Conservation (phyloP, 352 stramenopile species). For the Achlya hypogyna region DNA sequence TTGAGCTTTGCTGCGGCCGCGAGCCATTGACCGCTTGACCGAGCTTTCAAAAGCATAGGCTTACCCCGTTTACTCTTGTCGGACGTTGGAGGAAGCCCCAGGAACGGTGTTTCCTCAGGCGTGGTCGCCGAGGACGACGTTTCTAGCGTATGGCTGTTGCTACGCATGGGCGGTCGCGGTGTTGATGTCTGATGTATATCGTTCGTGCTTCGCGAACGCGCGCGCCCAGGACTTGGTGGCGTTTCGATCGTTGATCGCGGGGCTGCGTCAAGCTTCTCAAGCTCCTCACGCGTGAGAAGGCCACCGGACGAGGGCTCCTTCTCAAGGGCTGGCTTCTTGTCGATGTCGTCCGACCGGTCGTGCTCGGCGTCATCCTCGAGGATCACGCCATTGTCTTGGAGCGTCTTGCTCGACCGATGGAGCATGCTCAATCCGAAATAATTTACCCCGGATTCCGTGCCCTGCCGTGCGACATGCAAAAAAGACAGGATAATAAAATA, state of each 20-base stretch:
- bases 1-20: slow-evolving; percentile 2
- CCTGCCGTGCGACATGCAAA: not conserved
- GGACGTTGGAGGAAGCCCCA: not conserved
- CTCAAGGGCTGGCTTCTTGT: not conserved
- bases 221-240: not conserved
- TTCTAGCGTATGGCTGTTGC: not conserved
- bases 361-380: slow-evolving; percentile 1
- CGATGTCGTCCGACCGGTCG: not conserved
- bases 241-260: not conserved
- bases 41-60: not conserved
- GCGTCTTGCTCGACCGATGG: not conserved
- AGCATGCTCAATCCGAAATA: not conserved
- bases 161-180: not conserved
- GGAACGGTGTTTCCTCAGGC: not conserved
- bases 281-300: slow-evolving; percentile 11
- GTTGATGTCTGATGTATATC: not conserved
- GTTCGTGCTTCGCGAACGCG: slow-evolving; percentile 7
- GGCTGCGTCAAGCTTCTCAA: not conserved
- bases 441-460: not conserved
- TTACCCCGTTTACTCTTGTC: slow-evolving; percentile 5
- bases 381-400: slow-evolving; percentile 5
- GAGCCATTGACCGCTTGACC: slow-evolving; percentile 13
- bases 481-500: too few relatives aligned
- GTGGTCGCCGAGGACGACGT: not conserved
- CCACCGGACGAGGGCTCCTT: not conserved